Base-by-base conservation (phyloP, 176 grass and related monocot species). In the Elymus sibiricus region DNA sequence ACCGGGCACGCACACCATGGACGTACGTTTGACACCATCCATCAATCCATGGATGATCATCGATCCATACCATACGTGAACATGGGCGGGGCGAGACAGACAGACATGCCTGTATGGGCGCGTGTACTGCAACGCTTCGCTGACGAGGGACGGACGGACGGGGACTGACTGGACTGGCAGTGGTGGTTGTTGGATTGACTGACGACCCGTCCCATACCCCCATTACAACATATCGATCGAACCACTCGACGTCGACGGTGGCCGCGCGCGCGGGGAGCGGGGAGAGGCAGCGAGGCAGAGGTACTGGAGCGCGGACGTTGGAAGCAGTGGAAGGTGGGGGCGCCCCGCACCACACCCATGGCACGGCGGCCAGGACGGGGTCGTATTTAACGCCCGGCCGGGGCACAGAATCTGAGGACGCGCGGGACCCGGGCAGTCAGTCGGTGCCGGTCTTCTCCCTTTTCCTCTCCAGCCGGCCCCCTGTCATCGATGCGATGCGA, bases 341-440 rank as follows among this genome's bases (percentile, higher is more conserved):
- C 63, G 38, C 7, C 47, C 47, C 47, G 47, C 47, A 17, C 47
- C 15, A 2, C 47, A 19, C 47, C 47, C 51, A 83, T 64, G 70
- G 40, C 35, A 40, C 27, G 22, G 44, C 56, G 2, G 55, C 19
- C 17, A 15, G 4, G 6, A 19, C 29, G 39, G 37, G 46, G 76
- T 7, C 14, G 47, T 34, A 80, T 66, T 89, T 72, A 90, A 78
- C 71, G 64, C 32, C 12, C 9, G 11, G 72, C 11, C 43, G 55
- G 40, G 65, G 89, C 85, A 76, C 89, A 74, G 81, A 91, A 91
- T 87, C 87, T 91, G 68, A 91, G 89, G 85, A 11, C 14, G 44
- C 14, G 37, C 55, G 79, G 86, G 25, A 4, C 82, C 67, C 32
- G 27, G 34, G 26, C 16, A 0, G 29, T 88, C 74, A 38, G 64